A percentile compares a stretch with the other conserved stretches of the same genome.
These are phyloP conservation scores for Malus orientalis DNA, from an alignment of 306 rosid genomes.

Conservation along the genomic window DNA sequence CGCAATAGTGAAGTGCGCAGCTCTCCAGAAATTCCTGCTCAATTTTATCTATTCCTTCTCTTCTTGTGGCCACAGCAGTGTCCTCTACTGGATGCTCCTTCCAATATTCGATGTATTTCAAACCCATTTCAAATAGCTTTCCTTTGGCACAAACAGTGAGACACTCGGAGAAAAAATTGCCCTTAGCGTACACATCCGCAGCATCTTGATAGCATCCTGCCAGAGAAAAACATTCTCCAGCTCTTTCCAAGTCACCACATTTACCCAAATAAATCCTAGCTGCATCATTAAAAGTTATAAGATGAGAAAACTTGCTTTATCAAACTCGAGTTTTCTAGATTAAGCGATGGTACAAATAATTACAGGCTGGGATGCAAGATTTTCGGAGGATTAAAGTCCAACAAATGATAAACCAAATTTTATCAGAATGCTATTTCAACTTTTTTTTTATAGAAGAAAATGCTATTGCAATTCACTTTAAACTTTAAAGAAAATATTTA, in stretches of 20 bases:
- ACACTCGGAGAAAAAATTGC: slow-evolving; percentile 42
- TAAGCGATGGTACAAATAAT: not conserved
- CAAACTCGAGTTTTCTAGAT: too few species aligned
- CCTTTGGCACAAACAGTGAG: slow-evolving; percentile 49
- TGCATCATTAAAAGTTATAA: slow-evolving; percentile 9
- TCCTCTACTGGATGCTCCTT: slow-evolving; percentile 34
- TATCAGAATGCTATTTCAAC: too few species aligned
- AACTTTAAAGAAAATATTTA: too few species aligned
- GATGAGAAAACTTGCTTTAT: too few species aligned
- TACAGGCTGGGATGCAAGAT: not conserved
- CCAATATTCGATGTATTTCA: slow-evolving; percentile 47
- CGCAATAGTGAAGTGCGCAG: slow-evolving; percentile 52
- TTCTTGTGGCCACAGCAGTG: not conserved
- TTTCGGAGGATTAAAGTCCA: not conserved
- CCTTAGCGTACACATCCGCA: slow-evolving; percentile 54
- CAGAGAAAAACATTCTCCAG: slow-evolving; percentile 58
- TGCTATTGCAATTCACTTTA: too few species aligned
- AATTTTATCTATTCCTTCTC: slow-evolving; percentile 20
- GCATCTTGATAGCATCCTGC: slow-evolving; percentile 45
- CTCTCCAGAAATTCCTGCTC: slow-evolving; percentile 53
- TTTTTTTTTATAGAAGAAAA: too few species aligned
- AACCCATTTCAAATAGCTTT: slow-evolving; percentile 49
- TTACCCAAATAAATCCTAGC: slow-evolving; percentile 55
- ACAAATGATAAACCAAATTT: not conserved
- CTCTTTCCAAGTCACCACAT: slow-evolving; percentile 46